Base-by-base conservation (phyloP, 1,139 yeast genomes). In the Kodamaea plutei region DNA sequence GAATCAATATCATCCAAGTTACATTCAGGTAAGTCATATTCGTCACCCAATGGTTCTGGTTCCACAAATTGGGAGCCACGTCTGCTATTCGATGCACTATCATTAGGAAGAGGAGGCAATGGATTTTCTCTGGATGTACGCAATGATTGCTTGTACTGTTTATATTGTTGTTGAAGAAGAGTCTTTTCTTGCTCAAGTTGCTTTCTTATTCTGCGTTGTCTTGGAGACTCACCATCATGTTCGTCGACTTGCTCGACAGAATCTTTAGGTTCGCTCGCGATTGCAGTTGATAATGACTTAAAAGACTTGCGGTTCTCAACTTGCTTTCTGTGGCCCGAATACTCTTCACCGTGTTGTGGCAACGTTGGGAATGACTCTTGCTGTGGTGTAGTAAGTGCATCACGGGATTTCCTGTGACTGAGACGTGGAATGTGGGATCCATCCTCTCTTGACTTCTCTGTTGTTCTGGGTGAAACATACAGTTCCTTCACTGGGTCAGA, bases 21-120 rank as follows among this genome's bases (percentile, higher is more conserved):
- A 17, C 46, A 43, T 23, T 43, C 47, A 3, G 47, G 46, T 18
- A 43, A 40, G 8, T 38, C 40, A 9, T 36, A 29, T 8, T 35
- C 44, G 5, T 35, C 39, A 6, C 25, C 26, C n/a, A n/a, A n/a
- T 31, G 25, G 16, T 23, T 7, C 19, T 16, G 24, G 26, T 15
- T 5, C 20, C 6, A 23, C 25, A 11, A n/a, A n/a, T n/a, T n/a
- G n/a, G n/a, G n/a, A n/a, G n/a, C 11, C 17, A 25, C 21, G 21
- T 9, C 20, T 25, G 20, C 24, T 10, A 19, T 19, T n/a, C 3
- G 28, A 17, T 5, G 25, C 18, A 3, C 17, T 22, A 5, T 17
- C 30, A 11, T n/a, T 19, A 9, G 38, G 38, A 10, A 31, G 26
- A 17, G 33, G 35, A 3, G 35, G 35, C 19, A 31, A 25, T 7